Percentiles rank a stretch among this genome's conserved stretches.
phyloP scores from a whole-genome alignment of 129 eudicot species.

The Gnaphalium uliginosum region DNA sequence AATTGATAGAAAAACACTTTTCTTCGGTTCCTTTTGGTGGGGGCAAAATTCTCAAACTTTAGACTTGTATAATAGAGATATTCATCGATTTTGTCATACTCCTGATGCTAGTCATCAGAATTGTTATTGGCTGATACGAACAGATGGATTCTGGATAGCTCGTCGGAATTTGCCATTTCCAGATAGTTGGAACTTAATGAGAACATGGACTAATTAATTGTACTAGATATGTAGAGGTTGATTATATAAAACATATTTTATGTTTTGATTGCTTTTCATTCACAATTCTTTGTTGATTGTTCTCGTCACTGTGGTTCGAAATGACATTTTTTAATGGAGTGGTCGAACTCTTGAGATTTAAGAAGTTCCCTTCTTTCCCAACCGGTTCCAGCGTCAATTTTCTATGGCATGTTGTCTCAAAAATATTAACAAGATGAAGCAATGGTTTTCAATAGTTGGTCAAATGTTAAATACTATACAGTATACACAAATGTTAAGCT shows the following conservation, averaged over 20 bases:
- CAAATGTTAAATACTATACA: background rate
- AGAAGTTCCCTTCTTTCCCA: too few relatives aligned
- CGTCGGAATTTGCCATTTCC: slow-evolving; percentile 14
- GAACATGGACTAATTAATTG: slow-evolving; percentile 17
- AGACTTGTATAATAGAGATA: background rate
- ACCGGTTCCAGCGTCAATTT: too few relatives aligned
- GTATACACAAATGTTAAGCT: background rate
- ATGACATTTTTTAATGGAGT: too few relatives aligned
- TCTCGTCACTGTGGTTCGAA: too few relatives aligned
- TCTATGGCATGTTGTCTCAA: too few relatives aligned
- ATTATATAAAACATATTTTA: too few relatives aligned
- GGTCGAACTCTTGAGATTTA: too few relatives aligned
- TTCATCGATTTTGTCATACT: background rate
- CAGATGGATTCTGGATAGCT: slow-evolving; percentile 20
- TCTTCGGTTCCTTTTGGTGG: slow-evolving; percentile 14
- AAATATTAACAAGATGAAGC: too few relatives aligned
- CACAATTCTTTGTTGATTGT: too few relatives aligned
- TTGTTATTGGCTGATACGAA: slow-evolving; percentile 21
- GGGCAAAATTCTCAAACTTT: slow-evolving; percentile 1
- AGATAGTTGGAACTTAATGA: slow-evolving; percentile 7
- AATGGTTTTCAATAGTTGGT: background rate
- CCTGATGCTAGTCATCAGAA: background rate
- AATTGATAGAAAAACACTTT: background rate
- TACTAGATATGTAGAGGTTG: too few relatives aligned
- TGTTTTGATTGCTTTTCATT: too few relatives aligned